Percentiles rank a stretch among this genome's conserved stretches.
Conservation (phyloP, 2,329 filamentous ascomycete genomes). For the Colletotrichum acutatum region DNA sequence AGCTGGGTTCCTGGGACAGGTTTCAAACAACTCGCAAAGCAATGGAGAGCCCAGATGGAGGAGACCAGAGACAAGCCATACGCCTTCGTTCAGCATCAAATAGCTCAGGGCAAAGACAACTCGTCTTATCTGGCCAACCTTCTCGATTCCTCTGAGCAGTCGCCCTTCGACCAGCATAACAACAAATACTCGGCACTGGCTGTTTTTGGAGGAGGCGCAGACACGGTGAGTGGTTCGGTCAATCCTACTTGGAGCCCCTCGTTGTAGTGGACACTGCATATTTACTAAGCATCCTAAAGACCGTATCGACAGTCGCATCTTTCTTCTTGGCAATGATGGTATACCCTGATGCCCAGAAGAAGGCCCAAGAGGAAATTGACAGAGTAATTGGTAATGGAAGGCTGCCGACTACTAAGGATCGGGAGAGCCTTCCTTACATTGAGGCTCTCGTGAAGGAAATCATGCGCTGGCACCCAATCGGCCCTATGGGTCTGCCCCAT, state of each 20-base stretch:
- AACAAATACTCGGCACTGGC: constrained; percentile 29
- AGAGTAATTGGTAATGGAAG: constrained; percentile 58
- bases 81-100: constrained; percentile 41
- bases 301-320: constrained; percentile 44
- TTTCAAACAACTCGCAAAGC: constrained; percentile 29
- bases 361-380: constrained; percentile 64
- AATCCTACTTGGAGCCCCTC: neutral
- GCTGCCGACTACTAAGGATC: constrained; percentile 60
- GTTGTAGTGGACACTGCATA: neutral
- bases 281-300: constrained; percentile 35
- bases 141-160: neutral
- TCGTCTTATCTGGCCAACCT: constrained; percentile 24
- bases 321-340: constrained; percentile 62
- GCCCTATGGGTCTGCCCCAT: constrained; percentile 55
- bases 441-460: constrained; percentile 66
- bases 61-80: constrained; percentile 30
- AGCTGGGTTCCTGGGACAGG: constrained; percentile 34
- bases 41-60: constrained; percentile 20
- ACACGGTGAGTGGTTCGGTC: constrained; percentile 38
- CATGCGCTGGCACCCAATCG: constrained; percentile 65
- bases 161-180: neutral
- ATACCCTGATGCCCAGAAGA: constrained; percentile 54
- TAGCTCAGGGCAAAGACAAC: constrained; percentile 22
- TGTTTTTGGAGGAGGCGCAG: constrained; percentile 34
- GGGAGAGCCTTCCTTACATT: constrained; percentile 61